A percentile compares a stretch with the other conserved stretches of the same genome.
These are phyloP conservation scores for Salvia splendens DNA, from an alignment of 257 asterid genomes.

Conservation along the genomic window DNA sequence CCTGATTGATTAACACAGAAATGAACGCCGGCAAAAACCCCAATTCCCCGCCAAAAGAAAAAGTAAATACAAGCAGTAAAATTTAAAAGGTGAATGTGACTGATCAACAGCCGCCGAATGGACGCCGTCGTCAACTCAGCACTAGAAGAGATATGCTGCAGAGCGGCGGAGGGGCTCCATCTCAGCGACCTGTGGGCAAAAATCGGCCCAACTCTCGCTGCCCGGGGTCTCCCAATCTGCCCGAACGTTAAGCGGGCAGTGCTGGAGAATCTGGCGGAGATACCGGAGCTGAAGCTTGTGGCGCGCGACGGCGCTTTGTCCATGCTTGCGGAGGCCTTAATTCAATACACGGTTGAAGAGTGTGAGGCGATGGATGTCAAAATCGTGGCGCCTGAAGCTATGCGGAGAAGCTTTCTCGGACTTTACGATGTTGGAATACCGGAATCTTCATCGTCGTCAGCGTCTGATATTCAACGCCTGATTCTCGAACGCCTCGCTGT, in stretches of 20 bases:
- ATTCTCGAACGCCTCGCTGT: conserved; percentile 74
- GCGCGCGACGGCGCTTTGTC: conserved; percentile 33
- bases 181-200: conserved; percentile 67
- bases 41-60: conserved; percentile 41
- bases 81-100: neutral
- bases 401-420: conserved; percentile 76
- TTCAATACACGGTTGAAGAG: conserved; percentile 37
- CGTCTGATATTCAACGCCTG: conserved; percentile 52
- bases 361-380: conserved; percentile 59
- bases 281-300: conserved; percentile 64
- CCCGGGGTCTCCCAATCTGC: conserved; percentile 53
- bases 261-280: conserved; percentile 65
- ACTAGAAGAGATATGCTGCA: conserved; percentile 75
- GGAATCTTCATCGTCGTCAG: conserved; percentile 31
- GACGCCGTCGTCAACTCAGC: conserved; percentile 69
- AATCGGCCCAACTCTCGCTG: conserved; percentile 48
- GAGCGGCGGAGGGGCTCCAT: conserved; percentile 58
- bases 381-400: conserved; percentile 63
- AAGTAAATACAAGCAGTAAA: neutral
- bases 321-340: conserved; percentile 32
- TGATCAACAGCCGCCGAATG: conserved; percentile 51
- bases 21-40: conserved; percentile 14
- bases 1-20: conserved; percentile 25
- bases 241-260: conserved; percentile 66
- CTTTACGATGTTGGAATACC: conserved; percentile 61